Percentiles rank a stretch among this genome's conserved stretches.
Conservation (phyloP, 1,139 yeast species). For the Starmera stellimalicola region DNA sequence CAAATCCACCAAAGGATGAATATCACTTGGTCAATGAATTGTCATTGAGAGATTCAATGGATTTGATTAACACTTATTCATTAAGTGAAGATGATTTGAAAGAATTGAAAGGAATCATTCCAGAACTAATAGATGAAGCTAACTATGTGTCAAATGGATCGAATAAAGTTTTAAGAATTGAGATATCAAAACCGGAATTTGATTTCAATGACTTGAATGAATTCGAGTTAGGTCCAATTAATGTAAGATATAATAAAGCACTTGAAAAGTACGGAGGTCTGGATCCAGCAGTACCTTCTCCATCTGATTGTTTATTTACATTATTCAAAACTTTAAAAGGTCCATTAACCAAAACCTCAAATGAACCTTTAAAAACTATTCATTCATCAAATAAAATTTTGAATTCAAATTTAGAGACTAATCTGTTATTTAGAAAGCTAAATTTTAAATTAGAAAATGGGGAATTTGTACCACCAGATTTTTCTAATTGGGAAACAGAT, state of each 20-base stretch:
- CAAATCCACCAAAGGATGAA: conserved; percentile 21
- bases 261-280: conserved; percentile 20
- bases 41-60: conserved; percentile 26
- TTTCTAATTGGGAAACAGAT: conserved; percentile 26
- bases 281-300: conserved; percentile 32
- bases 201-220: conserved; percentile 24
- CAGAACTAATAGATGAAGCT: conserved; percentile 30
- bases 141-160: conserved; percentile 34
- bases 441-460: conserved; percentile 32
- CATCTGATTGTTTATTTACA: conserved; percentile 46
- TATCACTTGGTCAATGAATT: conserved; percentile 26
- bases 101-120: conserved; percentile 19
- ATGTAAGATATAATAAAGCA: conserved; percentile 26
- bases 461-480: conserved; percentile 47
- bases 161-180: conserved; percentile 32
- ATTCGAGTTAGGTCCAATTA: conserved; percentile 30
- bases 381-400: conserved; percentile 38
- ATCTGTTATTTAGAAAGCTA: conserved; percentile 37
- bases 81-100: conserved; percentile 17
- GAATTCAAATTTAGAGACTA: conserved; percentile 46
- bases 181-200: conserved; percentile 33
- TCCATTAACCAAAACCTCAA: conserved; percentile 38
- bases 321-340: conserved; percentile 53
- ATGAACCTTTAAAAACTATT: conserved; percentile 43
- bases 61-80: conserved; percentile 17